Conservation (phyloP, 83 land plant species). For the Isoetes engelmannii region DNA sequence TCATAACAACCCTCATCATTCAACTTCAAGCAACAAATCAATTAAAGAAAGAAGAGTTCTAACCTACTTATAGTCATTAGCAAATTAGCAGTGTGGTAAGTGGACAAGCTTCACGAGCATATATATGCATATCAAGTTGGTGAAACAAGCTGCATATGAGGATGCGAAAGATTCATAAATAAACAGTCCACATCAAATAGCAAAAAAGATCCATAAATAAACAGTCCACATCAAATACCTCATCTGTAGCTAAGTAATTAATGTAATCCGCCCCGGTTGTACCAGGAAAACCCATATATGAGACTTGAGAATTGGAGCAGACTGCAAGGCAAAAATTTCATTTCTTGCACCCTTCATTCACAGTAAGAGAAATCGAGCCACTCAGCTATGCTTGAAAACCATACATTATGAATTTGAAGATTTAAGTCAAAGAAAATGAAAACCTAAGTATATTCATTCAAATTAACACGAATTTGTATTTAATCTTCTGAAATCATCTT, state of each 20-base stretch:
- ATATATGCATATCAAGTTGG: slow-evolving; percentile 65
- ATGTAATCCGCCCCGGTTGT: slow-evolving; percentile 95
- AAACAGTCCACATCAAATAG: neutral
- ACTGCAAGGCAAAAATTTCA: slow-evolving; percentile 98
- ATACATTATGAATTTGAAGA: neutral
- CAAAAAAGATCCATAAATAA: no score
- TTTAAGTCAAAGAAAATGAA: neutral
- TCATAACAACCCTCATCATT: neutral
- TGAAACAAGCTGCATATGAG: slow-evolving; percentile 77
- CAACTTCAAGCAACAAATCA: slow-evolving; percentile 3
- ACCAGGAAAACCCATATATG: slow-evolving; percentile 99
- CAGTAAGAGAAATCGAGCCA: no score
- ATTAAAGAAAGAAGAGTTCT: neutral
- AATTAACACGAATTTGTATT: slow-evolving; percentile 81
- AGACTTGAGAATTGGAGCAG: slow-evolving; percentile 97
- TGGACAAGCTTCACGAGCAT: slow-evolving; percentile 91
- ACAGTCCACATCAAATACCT: slow-evolving; percentile 39
- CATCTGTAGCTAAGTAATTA: slow-evolving; percentile 92
- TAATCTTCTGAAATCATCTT: slow-evolving; percentile 70
- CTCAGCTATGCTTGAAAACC: no score
- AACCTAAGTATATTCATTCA: slow-evolving; percentile 99
- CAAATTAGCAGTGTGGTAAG: slow-evolving; percentile 99
- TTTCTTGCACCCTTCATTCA: slow-evolving; percentile 82
- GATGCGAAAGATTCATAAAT: no score
- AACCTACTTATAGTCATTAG: slow-evolving; percentile 98